A percentile compares a stretch with the other conserved stretches of the same genome.
Conservation (phyloP, 2,329 filamentous ascomycete genomes). For the Aspergillus sp. region DNA sequence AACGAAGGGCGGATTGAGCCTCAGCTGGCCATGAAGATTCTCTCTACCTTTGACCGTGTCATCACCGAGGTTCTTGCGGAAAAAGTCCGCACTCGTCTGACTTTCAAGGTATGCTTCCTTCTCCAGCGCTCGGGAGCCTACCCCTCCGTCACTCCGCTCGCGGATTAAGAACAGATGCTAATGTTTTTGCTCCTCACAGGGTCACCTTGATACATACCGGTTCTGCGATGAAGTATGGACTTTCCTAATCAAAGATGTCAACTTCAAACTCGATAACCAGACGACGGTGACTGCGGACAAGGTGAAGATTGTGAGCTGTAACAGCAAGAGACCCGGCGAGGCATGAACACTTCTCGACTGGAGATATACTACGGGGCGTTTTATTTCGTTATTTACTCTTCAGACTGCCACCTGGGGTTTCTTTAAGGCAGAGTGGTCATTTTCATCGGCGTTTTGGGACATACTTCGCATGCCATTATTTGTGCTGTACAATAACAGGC, state of each 20-base stretch:
- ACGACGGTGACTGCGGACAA: slow-evolving; percentile 80
- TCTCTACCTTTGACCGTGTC: slow-evolving; percentile 91
- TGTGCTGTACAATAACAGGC: slow-evolving; percentile 7
- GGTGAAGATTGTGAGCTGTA: slow-evolving; percentile 98
- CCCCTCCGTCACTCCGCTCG: too few species aligned
- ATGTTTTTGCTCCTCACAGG: slow-evolving; percentile 57
- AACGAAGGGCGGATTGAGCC: slow-evolving; percentile 94
- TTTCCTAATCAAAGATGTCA: slow-evolving; percentile 97
- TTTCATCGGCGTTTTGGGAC: slow-evolving; percentile 19
- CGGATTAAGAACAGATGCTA: neutral
- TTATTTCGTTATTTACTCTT: slow-evolving; percentile 1
- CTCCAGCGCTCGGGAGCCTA: neutral
- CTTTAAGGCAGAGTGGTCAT: slow-evolving; percentile 9
- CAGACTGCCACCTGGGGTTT: neutral
- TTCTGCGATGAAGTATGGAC: slow-evolving; percentile 99
- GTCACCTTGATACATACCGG: slow-evolving; percentile 95
- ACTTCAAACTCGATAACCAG: slow-evolving; percentile 93
- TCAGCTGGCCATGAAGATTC: slow-evolving; percentile 97
- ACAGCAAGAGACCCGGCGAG: slow-evolving; percentile 78
- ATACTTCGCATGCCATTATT: slow-evolving; percentile 4
- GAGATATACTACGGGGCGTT: slow-evolving; percentile 18
- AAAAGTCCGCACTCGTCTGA: slow-evolving; percentile 86
- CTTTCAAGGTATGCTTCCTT: slow-evolving; percentile 77
- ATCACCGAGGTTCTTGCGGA: slow-evolving; percentile 91
- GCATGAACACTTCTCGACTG: slow-evolving; percentile 24